Base-by-base conservation (phyloP, 2,329 filamentous ascomycete species). In the Penicillium sclerotiorum region DNA sequence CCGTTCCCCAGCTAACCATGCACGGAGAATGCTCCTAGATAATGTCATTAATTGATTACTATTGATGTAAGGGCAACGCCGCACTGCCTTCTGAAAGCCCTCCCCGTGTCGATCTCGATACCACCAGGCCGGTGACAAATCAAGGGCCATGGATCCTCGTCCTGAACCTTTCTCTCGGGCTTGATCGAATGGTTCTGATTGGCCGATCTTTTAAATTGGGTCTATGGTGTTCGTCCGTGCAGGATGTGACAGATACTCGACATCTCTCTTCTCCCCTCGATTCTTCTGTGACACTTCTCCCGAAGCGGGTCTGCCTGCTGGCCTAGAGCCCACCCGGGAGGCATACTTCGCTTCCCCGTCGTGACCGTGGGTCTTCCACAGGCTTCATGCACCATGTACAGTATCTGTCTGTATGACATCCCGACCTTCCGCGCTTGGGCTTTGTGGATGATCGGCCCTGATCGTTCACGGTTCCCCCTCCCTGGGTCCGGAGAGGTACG, bases 1-100 rank as follows among this genome's bases (percentile, higher is more conserved):
- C 54, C 35, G 45, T 58, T 43, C 35, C 28, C 35, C 27, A 33
- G 37, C 48, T 45, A 49, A 43, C 37, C 11, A 55, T 50, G 50
- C 48, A 50, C 22, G 46, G 46, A 36, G 45, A 52, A 49, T 20
- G n/a, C 28, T 38, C 13, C 25, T 41, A 39, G 43, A 18, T 32
- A 37, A 39, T 32, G 49, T 55, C 46, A 66, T 67, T 64, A 57
- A 62, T 50, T 53, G 61, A 52, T 53, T 41, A 65, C 57, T 69
- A 67, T 68, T 64, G 57, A 69, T 69, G 68, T 67, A 71, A 71
- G 69, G 68, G 62, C 63, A 63, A 49, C 47, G 51, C 53, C 59
- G 55, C 58, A 53, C 55, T 57, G 41, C 43, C 33, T n/a, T 28
- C 33, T 41, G 43, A 52, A 43, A 33, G 36, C 37, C 45, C 60